phyloP scores from a whole-genome alignment of 2,329 filamentous ascomycete species.

The Penicillium sp. region DNA sequence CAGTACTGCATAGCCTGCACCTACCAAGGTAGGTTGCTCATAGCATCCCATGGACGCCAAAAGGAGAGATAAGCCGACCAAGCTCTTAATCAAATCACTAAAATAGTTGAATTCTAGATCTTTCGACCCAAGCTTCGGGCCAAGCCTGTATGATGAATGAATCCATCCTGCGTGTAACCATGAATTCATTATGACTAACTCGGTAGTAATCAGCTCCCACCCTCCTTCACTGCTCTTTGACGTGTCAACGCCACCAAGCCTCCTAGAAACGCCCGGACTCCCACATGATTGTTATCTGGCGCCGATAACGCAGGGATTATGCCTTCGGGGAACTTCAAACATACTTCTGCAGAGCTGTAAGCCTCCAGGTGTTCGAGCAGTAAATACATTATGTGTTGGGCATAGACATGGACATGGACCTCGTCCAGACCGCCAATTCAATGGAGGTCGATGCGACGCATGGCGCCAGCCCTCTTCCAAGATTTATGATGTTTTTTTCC shows the following conservation, averaged over 20 bases:
- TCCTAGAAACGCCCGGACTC: slow-evolving; percentile 3
- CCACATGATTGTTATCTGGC: slow-evolving; percentile 15
- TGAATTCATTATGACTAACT: slow-evolving; percentile 6
- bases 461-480: slow-evolving; percentile 14
- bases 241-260: slow-evolving; percentile 28
- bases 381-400: not conserved
- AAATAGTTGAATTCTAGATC: not conserved
- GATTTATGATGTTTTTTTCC: not conserved
- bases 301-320: slow-evolving; percentile 16
- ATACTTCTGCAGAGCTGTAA: slow-evolving; percentile 9
- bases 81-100: not conserved
- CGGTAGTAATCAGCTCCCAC: not conserved
- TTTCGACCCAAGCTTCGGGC: not conserved
- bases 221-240: slow-evolving; percentile 9
- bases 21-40: not conserved
- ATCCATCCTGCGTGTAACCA: slow-evolving; percentile 6
- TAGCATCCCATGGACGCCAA: not conserved
- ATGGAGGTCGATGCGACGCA: slow-evolving; percentile 4
- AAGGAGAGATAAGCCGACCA: not conserved
- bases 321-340: slow-evolving; percentile 2
- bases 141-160: not conserved
- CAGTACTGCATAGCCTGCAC: too few relatives aligned
- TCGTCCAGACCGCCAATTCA: slow-evolving; percentile 23
- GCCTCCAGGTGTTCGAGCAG: not conserved
- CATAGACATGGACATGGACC: not conserved